Evolutionary conservation across 2,329 filamentous ascomycete genomes (phyloP), one percentile per base, ranked within the genome.

Genomic region (Herpotrichia juniperi): DNA sequence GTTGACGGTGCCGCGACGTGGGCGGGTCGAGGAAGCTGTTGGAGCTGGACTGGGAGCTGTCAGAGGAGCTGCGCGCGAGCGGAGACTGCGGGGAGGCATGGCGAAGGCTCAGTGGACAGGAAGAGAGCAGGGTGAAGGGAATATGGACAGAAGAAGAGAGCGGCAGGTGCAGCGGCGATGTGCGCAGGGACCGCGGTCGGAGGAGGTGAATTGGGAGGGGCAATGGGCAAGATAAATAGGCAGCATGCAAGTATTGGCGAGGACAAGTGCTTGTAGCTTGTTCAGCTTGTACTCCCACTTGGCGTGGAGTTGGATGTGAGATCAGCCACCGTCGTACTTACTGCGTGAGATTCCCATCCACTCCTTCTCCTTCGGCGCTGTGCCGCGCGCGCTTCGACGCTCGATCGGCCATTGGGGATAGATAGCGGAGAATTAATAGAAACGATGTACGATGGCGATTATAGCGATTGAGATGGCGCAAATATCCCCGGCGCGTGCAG

Each of bases 351-450:
- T 14, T 16, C 9, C 63, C 68, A 59, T 64, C 57, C 62, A 63
- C 57, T 37, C 72, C 69, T 51, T 74, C 71, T 59, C 73, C 60
- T 54, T 76, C 74, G 58, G 68, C 72, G 66, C 69, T 76, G 57
- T 73, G 62, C 49, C 74, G 70, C 62, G 71, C 64, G 54, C 74
- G 73, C 67, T 75, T 76, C 19, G 65, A 63, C 22, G 72, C 65
- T 16, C 67, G 60, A 42, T 71, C 68, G 30, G 64, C 53, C 69
- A 71, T 72, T 31, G 3, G 5, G 21, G 19, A 21, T 11, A 30
- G 31, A 31, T 28, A 12, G n/a, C 16, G 43, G 11, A 32, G 19
- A 12, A 17, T 16, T 40, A 19, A 31, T 32, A 26, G 9, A 44
- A 34, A 34, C 6, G 46, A 25, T 48, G 35, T 21, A 25, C 14